A percentile compares a stretch with the other conserved stretches of the same genome.
phyloP scores from a whole-genome alignment of 306 rosid species.

The Vicia villosa region DNA sequence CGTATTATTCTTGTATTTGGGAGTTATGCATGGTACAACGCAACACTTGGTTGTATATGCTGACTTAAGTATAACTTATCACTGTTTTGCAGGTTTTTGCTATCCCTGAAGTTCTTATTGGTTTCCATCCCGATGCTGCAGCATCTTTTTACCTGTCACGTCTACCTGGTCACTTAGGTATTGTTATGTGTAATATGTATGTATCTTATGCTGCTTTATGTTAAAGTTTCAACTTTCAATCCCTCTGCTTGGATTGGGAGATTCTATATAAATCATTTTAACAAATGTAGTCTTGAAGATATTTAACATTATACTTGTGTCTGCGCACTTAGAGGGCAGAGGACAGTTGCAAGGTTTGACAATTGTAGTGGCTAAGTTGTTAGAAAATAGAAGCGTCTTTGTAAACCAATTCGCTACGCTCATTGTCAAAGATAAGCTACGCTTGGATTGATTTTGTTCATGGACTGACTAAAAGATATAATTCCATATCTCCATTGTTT shows the following conservation, averaged over 20 bases:
- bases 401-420: not conserved
- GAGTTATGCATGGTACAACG: not conserved
- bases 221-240: not conserved
- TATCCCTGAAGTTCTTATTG: constrained; percentile 90
- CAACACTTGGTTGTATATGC: not conserved
- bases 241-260: not conserved
- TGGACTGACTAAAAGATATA: constrained; percentile 2
- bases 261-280: constrained; percentile 2
- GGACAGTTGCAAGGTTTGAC: constrained; percentile 13
- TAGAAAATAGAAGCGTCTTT: constrained; percentile 20
- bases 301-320: constrained; percentile 15
- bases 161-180: constrained; percentile 89
- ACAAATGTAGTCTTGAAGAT: not conserved
- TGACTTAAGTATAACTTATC: constrained; percentile 27
- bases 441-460: not conserved
- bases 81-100: constrained; percentile 69
- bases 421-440: not conserved
- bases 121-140: constrained; percentile 97
- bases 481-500: not conserved
- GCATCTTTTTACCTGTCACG: constrained; percentile 93
- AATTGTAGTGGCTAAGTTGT: constrained; percentile 2
- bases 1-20: constrained; percentile 8
- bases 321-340: not conserved
- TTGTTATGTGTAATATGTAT: constrained; percentile 4
- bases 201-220: constrained; percentile 18